Evolutionary conservation across 768 basidiomycete genomes (phyloP).

Genomic region (Lanmaoa rubissima): DNA sequence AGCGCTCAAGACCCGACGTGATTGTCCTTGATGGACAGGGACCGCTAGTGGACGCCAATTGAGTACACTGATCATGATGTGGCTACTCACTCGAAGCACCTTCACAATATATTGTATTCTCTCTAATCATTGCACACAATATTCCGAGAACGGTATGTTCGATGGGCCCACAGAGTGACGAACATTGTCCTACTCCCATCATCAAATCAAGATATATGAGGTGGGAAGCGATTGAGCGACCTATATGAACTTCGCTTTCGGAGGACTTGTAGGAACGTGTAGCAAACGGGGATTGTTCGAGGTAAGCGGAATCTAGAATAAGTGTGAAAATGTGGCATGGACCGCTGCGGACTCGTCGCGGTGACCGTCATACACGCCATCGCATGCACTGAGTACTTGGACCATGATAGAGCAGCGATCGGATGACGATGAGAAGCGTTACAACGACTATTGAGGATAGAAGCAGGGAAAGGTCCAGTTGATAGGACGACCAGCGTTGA

Average conservation of each 20-base stretch:
- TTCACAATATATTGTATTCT: too few relatives aligned
- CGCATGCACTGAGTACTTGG: conserved; percentile 16
- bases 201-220: neutral
- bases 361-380: conserved; percentile 22
- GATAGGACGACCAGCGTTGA: too few relatives aligned
- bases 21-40: too few relatives aligned
- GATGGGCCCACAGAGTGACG: too few relatives aligned
- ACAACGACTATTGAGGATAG: conserved; percentile 10
- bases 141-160: too few relatives aligned
- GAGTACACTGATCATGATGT: too few relatives aligned
- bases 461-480: too few relatives aligned
- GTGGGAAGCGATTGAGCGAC: neutral
- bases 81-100: too few relatives aligned
- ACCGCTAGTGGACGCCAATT: too few relatives aligned
- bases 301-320: conserved; percentile 20
- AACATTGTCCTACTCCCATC: too few relatives aligned
- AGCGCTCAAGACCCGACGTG: too few relatives aligned
- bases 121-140: too few relatives aligned
- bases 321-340: conserved; percentile 24
- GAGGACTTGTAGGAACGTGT: conserved; percentile 35
- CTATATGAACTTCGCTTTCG: conserved; percentile 32
- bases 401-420: conserved; percentile 27
- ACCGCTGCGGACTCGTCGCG: conserved; percentile 26
- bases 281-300: conserved; percentile 21
- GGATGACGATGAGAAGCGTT: conserved; percentile 1